Evolutionary conservation across 108 stramenopile species (phyloP).

Genomic region (Cyclotella cryptica): DNA sequence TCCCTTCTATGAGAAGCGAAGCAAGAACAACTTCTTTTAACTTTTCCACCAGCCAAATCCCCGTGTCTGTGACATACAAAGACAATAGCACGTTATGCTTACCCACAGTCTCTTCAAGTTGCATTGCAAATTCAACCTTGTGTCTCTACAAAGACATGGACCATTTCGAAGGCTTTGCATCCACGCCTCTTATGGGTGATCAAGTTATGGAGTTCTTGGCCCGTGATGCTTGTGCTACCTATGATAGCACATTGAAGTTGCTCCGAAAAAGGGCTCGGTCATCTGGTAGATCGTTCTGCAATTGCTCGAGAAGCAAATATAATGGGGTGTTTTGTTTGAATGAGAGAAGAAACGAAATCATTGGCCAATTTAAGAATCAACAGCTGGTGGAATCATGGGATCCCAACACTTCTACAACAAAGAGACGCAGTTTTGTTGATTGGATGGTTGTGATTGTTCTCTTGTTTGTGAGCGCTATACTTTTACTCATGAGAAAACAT

Average conservation of each 20-base stretch:
- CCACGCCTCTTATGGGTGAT: slow-evolving; percentile 7
- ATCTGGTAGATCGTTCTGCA: neutral
- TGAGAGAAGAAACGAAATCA: too few relatives aligned
- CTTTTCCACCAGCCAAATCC: neutral
- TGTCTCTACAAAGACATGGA: slow-evolving; percentile 11
- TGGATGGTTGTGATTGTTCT: too few relatives aligned
- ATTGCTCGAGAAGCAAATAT: neutral
- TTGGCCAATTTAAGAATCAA: neutral
- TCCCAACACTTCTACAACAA: neutral
- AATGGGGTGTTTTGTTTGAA: slow-evolving; percentile 18
- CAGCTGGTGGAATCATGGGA: neutral
- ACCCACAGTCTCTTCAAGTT: neutral
- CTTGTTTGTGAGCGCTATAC: too few relatives aligned
- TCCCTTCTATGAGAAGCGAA: neutral
- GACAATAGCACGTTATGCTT: neutral
- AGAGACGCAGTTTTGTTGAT: too few relatives aligned
- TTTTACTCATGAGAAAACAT: too few relatives aligned
- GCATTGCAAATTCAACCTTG: slow-evolving; percentile 1
- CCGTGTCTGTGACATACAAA: neutral
- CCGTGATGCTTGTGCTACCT: slow-evolving; percentile 6
- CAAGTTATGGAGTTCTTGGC: slow-evolving; percentile 12
- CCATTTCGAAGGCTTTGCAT: slow-evolving; percentile 10
- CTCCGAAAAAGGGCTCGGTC: neutral
- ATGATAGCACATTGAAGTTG: neutral
- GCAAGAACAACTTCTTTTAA: neutral